phyloP scores from a whole-genome alignment of 345 rosid species.

The Lenwebbia sp. region DNA sequence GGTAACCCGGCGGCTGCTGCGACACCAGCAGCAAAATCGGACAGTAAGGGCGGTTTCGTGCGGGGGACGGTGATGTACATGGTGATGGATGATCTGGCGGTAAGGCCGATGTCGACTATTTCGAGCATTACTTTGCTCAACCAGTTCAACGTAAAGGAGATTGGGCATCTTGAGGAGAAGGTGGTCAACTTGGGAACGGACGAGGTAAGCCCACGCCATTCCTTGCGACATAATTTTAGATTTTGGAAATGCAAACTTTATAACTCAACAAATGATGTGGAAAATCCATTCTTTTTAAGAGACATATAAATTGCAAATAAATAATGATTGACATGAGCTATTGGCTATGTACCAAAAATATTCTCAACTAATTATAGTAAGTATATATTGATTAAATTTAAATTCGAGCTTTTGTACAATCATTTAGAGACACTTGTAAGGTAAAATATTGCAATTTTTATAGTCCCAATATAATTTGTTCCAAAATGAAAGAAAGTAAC shows the following conservation, averaged over 20 bases:
- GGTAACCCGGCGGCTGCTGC: no score
- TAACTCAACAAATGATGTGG: no score
- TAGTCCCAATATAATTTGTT: neutral
- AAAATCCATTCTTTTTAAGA: neutral
- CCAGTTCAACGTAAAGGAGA: constrained; percentile 8
- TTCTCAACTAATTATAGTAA: neutral
- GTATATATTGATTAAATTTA: neutral
- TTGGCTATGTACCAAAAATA: neutral
- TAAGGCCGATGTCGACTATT: constrained; percentile 16
- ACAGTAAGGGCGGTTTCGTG: constrained; percentile 11
- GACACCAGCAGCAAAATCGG: neutral
- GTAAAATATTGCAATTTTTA: neutral
- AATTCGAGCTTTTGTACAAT: neutral
- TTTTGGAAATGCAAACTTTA: no score
- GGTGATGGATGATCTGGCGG: constrained; percentile 21
- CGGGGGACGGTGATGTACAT: constrained; percentile 14
- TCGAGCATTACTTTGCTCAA: constrained; percentile 7
- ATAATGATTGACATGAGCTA: neutral
- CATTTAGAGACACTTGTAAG: neutral
- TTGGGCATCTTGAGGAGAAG: constrained; percentile 3
- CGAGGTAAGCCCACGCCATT: constrained; percentile 3
- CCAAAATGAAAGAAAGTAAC: neutral
- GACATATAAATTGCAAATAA: neutral
- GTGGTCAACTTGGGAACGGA: constrained; percentile 1
- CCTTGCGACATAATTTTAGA: no score